Evolutionary conservation across 768 basidiomycete genomes (phyloP).

Genomic region (Exidia glandulosa): DNA sequence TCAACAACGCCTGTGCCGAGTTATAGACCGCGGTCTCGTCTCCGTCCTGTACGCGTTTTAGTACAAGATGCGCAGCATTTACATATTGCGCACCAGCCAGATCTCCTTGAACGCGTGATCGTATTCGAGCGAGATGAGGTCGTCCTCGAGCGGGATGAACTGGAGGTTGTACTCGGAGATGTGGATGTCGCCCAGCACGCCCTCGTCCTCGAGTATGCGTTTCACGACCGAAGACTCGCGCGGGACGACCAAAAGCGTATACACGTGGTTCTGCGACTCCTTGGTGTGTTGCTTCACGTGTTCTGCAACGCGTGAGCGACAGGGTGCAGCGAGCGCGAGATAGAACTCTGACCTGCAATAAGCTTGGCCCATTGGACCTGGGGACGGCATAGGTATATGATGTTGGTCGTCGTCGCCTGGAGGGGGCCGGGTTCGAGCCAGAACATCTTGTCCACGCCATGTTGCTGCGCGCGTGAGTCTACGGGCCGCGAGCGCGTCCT

Average conservation of each 20-base stretch:
- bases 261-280: constrained; percentile 67
- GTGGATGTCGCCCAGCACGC: constrained; percentile 91
- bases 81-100: constrained; percentile 60
- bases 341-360: constrained; percentile 64
- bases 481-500: too few species aligned
- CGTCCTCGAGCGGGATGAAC: constrained; percentile 87
- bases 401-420: constrained; percentile 70
- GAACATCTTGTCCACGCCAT: constrained; percentile 99
- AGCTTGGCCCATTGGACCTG: constrained; percentile 76
- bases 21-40: constrained; percentile 87
- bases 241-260: constrained; percentile 81
- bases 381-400: constrained; percentile 89
- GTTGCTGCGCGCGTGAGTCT: constrained; percentile 51
- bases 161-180: constrained; percentile 84
- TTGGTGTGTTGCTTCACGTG: constrained; percentile 78
- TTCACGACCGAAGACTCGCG: constrained; percentile 77
- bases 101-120: constrained; percentile 80
- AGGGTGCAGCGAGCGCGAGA: not conserved
- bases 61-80: constrained; percentile 1
- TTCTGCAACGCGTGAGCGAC: constrained; percentile 42
- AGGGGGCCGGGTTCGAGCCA: constrained; percentile 92
- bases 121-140: constrained; percentile 83
- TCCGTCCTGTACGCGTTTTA: constrained; percentile 53
- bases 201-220: constrained; percentile 85
- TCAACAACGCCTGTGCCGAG: constrained; percentile 75